phyloP scores from a whole-genome alignment of 257 asterid genomes.

The Solanum arcanum region DNA sequence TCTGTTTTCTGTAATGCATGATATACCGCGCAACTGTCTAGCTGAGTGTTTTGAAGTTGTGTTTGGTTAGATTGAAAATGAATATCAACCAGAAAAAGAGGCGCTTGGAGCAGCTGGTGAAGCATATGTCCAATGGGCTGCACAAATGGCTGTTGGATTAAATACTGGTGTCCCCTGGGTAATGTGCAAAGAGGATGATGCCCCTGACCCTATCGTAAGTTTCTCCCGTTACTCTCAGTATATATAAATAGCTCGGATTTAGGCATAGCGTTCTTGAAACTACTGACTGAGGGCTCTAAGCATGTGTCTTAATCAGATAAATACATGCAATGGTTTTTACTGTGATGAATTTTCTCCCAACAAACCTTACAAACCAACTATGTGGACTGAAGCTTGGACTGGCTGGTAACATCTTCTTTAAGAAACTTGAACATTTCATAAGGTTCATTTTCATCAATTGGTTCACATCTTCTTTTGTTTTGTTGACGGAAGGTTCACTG shows the following conservation, averaged over 20 bases:
- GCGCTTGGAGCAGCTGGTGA: constrained; percentile 44
- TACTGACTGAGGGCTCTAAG: not conserved
- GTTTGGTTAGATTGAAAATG: constrained; percentile 52
- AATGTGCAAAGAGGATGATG: constrained; percentile 70
- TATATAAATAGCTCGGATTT: not conserved
- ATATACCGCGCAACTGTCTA: not conserved
- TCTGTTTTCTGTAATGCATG: not conserved
- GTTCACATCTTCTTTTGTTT: not conserved
- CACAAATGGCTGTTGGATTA: constrained; percentile 54
- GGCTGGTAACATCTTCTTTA: constrained; percentile 28
- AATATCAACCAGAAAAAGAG: constrained; percentile 34
- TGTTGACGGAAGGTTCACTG: constrained; percentile 37
- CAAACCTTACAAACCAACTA: constrained; percentile 50
- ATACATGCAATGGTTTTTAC: constrained; percentile 63
- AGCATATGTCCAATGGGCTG: constrained; percentile 58
- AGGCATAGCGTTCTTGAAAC: not conserved
- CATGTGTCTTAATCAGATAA: constrained; percentile 30
- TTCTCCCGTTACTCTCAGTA: not conserved
- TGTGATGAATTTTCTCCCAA: constrained; percentile 54
- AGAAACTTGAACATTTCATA: too few species aligned
- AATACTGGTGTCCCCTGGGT: constrained; percentile 67
- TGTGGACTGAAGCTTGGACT: constrained; percentile 83
- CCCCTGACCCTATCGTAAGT: constrained; percentile 62
- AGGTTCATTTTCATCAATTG: not conserved
- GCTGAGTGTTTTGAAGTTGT: not conserved